phyloP scores from a whole-genome alignment of 2,329 filamentous ascomycete species.

The Calonectria pteridis region DNA sequence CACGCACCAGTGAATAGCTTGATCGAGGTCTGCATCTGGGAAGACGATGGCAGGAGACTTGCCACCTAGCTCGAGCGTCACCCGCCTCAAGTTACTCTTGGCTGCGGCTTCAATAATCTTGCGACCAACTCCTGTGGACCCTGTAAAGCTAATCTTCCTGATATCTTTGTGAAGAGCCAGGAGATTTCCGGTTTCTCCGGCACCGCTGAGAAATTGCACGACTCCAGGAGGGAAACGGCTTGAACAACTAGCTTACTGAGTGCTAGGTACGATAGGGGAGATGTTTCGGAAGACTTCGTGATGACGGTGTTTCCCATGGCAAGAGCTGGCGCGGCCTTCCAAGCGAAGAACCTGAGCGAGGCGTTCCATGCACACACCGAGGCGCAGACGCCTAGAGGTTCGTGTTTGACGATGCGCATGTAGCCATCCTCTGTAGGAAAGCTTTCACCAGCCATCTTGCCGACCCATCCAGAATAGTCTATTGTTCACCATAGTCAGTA shows the following conservation, averaged over 20 bases:
- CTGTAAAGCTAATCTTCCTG: background rate
- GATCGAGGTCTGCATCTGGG: background rate
- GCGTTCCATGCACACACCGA: background rate
- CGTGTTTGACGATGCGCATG: background rate
- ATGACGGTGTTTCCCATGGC: background rate
- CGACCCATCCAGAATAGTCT: background rate
- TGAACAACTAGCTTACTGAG: background rate
- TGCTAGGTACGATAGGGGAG: background rate
- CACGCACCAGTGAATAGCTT: background rate
- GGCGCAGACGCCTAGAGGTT: background rate
- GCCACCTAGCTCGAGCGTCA: background rate
- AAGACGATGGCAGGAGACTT: background rate
- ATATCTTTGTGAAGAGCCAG: background rate
- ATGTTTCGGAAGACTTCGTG: background rate
- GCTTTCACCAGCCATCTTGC: background rate
- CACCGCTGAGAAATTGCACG: background rate
- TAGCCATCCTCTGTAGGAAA: background rate
- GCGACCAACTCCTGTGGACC: background rate
- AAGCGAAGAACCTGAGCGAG: background rate
- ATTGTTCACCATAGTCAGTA: background rate
- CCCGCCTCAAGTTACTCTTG: background rate
- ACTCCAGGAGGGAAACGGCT: background rate
- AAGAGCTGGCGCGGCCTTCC: background rate
- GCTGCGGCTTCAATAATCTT: background rate
- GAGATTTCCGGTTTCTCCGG: background rate